These are phyloP conservation scores for Cucurbita moschata DNA, from an alignment of 306 rosid species.

Conservation along the genomic window DNA sequence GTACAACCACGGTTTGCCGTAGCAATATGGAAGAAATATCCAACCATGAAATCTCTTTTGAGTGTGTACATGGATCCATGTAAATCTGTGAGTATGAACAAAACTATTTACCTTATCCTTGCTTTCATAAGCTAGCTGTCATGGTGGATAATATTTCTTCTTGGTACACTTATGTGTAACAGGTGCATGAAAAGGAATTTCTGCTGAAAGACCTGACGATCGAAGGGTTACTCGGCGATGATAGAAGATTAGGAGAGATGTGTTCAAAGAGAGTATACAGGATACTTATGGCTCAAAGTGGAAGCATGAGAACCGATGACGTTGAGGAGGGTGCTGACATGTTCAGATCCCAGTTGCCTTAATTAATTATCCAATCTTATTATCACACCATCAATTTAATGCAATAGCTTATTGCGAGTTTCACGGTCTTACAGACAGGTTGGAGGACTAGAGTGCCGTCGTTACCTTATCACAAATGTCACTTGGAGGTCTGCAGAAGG, in stretches of 20 bases:
- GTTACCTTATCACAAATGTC: not conserved
- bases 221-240: slow-evolving; percentile 60
- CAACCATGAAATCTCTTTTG: slow-evolving; percentile 77
- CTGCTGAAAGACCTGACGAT: slow-evolving; percentile 60
- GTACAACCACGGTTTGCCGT: slow-evolving; percentile 88
- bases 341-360: slow-evolving; percentile 22
- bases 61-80: slow-evolving; percentile 65
- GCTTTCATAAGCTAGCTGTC: not conserved
- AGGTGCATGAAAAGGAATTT: slow-evolving; percentile 80
- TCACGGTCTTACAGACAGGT: not conserved
- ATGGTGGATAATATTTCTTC: not conserved
- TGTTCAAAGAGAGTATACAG: slow-evolving; percentile 88
- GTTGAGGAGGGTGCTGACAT: slow-evolving; percentile 84
- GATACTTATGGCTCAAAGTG: slow-evolving; percentile 66
- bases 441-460: not conserved
- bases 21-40: slow-evolving; percentile 82
- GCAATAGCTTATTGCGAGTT: not conserved
- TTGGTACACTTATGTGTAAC: not conserved
- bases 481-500: not conserved
- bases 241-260: slow-evolving; percentile 73
- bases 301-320: slow-evolving; percentile 64
- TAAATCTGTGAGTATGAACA: slow-evolving; percentile 40
- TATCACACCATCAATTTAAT: not conserved
- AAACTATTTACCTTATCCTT: not conserved
- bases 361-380: slow-evolving; percentile 6